Conservation (phyloP, 1,284 basidiomycete genomes). For the Mycena sp. region DNA sequence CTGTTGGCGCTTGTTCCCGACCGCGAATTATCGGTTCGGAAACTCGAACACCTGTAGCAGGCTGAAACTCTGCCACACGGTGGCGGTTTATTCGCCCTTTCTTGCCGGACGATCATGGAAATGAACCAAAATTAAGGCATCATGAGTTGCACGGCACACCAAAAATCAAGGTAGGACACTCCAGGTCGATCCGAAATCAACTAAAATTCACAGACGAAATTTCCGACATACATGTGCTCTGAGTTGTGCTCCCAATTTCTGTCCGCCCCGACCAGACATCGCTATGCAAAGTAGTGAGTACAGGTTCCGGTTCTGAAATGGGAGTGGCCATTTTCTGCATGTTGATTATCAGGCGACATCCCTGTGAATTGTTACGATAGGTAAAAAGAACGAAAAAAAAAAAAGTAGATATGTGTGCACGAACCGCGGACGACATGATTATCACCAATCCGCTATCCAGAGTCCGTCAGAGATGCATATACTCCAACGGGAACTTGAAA, state of each 20-base stretch:
- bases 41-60: no score
- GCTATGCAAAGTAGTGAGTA: slow-evolving; percentile 9
- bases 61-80: no score
- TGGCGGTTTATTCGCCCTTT: no score
- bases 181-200: background rate
- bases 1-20: no score
- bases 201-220: slow-evolving; percentile 16
- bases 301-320: background rate
- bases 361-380: slow-evolving; percentile 1
- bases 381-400: background rate
- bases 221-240: slow-evolving; percentile 1
- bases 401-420: background rate
- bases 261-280: slow-evolving; percentile 3
- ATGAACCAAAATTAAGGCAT: no score
- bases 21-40: no score
- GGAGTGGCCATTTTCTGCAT: slow-evolving; percentile 13
- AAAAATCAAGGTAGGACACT: no score
- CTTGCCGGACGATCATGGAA: no score
- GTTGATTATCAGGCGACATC: slow-evolving; percentile 21
- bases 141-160: no score
- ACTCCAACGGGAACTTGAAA: background rate
- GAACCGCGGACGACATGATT: slow-evolving; percentile 17
- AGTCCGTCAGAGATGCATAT: background rate
- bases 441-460: slow-evolving; percentile 6
- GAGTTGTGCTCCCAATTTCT: background rate